phyloP scores from a whole-genome alignment of 2,329 filamentous ascomycete genomes.

The Bipolaris bicolor region DNA sequence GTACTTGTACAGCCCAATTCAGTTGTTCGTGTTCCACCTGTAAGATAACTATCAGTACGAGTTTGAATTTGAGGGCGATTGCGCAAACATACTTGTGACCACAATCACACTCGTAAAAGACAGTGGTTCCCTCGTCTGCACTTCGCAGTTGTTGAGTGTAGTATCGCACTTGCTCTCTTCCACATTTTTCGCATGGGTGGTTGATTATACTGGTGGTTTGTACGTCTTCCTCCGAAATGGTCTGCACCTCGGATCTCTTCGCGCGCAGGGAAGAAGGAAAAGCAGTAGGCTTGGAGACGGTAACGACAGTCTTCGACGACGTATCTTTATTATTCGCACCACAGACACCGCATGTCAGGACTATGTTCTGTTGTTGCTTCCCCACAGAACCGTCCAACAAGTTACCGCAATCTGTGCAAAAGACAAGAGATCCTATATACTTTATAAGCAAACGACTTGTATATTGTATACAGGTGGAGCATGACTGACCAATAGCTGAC shows the following conservation, averaged over 20 bases:
- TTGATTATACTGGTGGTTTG: slow-evolving; percentile 73
- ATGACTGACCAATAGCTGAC: slow-evolving; percentile 79
- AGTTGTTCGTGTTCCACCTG: slow-evolving; percentile 67
- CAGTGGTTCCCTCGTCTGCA: slow-evolving; percentile 92
- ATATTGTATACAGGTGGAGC: neutral
- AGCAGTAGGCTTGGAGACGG: slow-evolving; percentile 83
- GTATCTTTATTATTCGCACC: slow-evolving; percentile 63
- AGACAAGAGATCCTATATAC: slow-evolving; percentile 64
- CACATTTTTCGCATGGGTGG: slow-evolving; percentile 80
- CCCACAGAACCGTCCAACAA: slow-evolving; percentile 82
- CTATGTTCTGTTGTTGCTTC: slow-evolving; percentile 66
- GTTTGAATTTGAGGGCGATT: slow-evolving; percentile 3
- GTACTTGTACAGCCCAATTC: slow-evolving; percentile 48
- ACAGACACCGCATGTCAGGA: slow-evolving; percentile 84
- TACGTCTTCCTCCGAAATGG: slow-evolving; percentile 76
- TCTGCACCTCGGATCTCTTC: slow-evolving; percentile 85
- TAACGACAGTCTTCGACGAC: slow-evolving; percentile 73
- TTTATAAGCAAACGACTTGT: neutral
- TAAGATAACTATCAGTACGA: slow-evolving; percentile 30
- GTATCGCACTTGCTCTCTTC: slow-evolving; percentile 80
- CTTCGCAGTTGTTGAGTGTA: slow-evolving; percentile 84
- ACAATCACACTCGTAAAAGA: slow-evolving; percentile 89
- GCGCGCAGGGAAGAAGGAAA: slow-evolving; percentile 90
- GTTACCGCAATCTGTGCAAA: slow-evolving; percentile 92
- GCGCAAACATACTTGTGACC: slow-evolving; percentile 71